Base-by-base conservation (phyloP, 192 early-diverging fungal species). In the Neocallimastix lanati region DNA sequence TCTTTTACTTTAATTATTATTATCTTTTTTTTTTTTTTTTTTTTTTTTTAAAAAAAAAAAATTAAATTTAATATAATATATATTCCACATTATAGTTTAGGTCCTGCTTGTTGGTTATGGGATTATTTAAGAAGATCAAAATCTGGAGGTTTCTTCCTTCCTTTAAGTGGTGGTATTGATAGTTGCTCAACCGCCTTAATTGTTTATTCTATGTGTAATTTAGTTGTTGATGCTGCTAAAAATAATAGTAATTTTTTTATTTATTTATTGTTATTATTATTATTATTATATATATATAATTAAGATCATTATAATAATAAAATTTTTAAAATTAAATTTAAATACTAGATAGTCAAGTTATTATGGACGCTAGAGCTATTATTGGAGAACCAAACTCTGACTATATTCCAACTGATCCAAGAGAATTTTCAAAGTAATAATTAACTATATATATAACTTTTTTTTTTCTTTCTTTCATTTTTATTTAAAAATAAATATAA, bases 81-180 rank as follows among this genome's bases (percentile, higher is more conserved):
- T n/a, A n/a, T n/a, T n/a, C n/a, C n/a, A n/a, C 25, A 3, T 21
- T 29, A 30, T 77, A 92, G 88, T 15, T 81, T 94, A 77, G 96
- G 97, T 21, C 97, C 97, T 28, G 96, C 97, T 3, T 98, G 98
- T 88, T 99, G 98, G 98, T 88, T 99, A 28, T 99, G 98, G 98
- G 98, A 99, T 83, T 99, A 99, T 81, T 86, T 99, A 37, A 89
- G 98, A 13, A 86, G 98, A 28, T 96, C 96, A 29, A 93, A 93
- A 76, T 88, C 90, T 16, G 89, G 90, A 13, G 97, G 97, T 1
- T 98, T 91, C 87, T 99, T 99, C 81, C 85, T 99, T 78, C 96
- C 97, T 25, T 85, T 99, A 67, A 96, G 94, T 83, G 97, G 97
- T 77, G 97, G 97, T n/a, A 93, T 99, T 28, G 97, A 99, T 82